Percentiles rank a stretch among this genome's conserved stretches.
These are phyloP conservation scores for Abrus pulchellus DNA, from an alignment of 306 rosid genomes.

Conservation along the genomic window DNA sequence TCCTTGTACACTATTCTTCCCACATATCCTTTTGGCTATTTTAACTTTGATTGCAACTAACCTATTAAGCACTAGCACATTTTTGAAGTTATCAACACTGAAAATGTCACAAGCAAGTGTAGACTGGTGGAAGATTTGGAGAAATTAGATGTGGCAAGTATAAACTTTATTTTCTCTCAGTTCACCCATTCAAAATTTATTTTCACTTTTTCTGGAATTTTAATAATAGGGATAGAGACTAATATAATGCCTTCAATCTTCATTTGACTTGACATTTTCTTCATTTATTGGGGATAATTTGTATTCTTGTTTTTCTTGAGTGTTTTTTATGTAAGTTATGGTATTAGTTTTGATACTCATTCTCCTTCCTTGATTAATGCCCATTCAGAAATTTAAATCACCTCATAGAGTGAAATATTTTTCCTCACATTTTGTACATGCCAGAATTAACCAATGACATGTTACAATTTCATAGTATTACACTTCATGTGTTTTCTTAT, in stretches of 20 bases:
- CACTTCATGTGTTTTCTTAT: too few relatives aligned
- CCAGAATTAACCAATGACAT: conserved; percentile 4
- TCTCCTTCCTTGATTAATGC: not conserved
- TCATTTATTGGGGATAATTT: not conserved
- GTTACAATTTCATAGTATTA: conserved; percentile 12
- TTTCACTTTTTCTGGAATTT: conserved; percentile 5
- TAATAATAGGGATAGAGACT: not conserved
- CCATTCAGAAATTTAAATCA: conserved; percentile 14
- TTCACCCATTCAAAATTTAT: not conserved
- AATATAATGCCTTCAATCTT: not conserved
- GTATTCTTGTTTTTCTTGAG: not conserved
- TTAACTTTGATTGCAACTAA: not conserved
- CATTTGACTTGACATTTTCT: not conserved
- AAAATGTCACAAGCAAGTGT: not conserved
- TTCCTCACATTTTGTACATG: not conserved
- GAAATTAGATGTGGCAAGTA: conserved; percentile 1
- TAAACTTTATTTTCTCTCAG: not conserved
- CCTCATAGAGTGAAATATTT: not conserved
- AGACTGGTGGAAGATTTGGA: not conserved
- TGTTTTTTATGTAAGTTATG: conserved; percentile 8
- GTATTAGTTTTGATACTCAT: not conserved
- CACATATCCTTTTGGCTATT: not conserved
- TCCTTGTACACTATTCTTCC: not conserved
- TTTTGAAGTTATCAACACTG: not conserved
- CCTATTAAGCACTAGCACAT: not conserved